Evolutionary conservation across 345 rosid genomes (phyloP).

Genomic region (Orychophragmus violaceus): DNA sequence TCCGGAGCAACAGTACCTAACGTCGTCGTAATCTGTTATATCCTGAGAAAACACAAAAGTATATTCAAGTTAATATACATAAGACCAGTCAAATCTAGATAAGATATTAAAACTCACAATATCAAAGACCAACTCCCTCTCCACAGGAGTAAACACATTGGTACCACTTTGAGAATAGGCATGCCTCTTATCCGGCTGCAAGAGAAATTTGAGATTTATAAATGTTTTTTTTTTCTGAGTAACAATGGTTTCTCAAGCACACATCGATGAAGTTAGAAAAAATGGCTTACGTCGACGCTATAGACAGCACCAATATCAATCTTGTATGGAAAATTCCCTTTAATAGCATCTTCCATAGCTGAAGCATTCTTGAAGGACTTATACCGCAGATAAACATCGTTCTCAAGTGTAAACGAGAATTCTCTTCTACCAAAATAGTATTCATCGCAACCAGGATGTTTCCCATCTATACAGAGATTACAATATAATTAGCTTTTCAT

Average conservation of each 20-base stretch:
- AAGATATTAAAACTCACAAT: slow-evolving; percentile 45
- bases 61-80: not conserved
- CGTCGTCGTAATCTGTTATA: slow-evolving; percentile 87
- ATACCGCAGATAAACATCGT: slow-evolving; percentile 67
- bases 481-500: not conserved
- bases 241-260: not conserved
- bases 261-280: not conserved
- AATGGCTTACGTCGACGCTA: slow-evolving; percentile 60
- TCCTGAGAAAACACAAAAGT: slow-evolving; percentile 41
- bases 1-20: slow-evolving; percentile 89
- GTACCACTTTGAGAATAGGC: slow-evolving; percentile 68
- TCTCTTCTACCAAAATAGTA: slow-evolving; percentile 73
- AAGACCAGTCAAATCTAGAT: not conserved
- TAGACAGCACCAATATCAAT: slow-evolving; percentile 90
- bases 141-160: slow-evolving; percentile 78
- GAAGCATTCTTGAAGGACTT: slow-evolving; percentile 58
- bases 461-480: slow-evolving; percentile 57
- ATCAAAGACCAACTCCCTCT: slow-evolving; percentile 86
- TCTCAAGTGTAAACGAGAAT: slow-evolving; percentile 76
- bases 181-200: slow-evolving; percentile 76
- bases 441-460: slow-evolving; percentile 84
- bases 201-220: too few species aligned
- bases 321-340: slow-evolving; percentile 64
- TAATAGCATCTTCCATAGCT: slow-evolving; percentile 58
- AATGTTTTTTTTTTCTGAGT: too few species aligned